phyloP scores from a whole-genome alignment of 495 filamentous ascomycete species.

The Hypoxylon fragiforme region DNA sequence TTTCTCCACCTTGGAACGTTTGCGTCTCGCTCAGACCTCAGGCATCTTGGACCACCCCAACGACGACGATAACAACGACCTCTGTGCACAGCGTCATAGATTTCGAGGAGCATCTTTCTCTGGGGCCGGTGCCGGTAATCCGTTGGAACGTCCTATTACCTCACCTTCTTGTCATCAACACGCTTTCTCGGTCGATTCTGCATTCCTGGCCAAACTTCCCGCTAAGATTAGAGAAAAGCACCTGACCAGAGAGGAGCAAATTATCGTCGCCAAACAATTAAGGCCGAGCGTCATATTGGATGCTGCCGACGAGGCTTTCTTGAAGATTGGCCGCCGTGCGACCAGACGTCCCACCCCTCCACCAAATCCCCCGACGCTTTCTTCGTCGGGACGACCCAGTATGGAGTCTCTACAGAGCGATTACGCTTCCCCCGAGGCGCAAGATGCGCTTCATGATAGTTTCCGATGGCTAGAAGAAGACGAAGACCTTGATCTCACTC shows the following conservation, averaged over 20 bases:
- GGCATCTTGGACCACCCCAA: slow-evolving; percentile 37
- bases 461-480: slow-evolving; percentile 84
- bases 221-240: slow-evolving; percentile 70
- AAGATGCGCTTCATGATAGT: slow-evolving; percentile 61
- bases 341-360: slow-evolving; percentile 42
- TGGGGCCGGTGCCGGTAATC: slow-evolving; percentile 44
- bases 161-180: slow-evolving; percentile 40
- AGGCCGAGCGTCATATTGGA: slow-evolving; percentile 66
- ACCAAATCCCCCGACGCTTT: slow-evolving; percentile 31
- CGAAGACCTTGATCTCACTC: slow-evolving; percentile 70
- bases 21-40: slow-evolving; percentile 61
- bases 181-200: slow-evolving; percentile 60
- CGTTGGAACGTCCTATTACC: slow-evolving; percentile 34
- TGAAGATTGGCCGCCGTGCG: slow-evolving; percentile 50
- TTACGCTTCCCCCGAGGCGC: slow-evolving; percentile 9
- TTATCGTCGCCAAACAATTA: slow-evolving; percentile 59
- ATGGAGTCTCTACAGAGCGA: slow-evolving; percentile 42
- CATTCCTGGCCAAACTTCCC: slow-evolving; percentile 71
- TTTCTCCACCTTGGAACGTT: slow-evolving; percentile 67
- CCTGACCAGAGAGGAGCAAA: slow-evolving; percentile 74
- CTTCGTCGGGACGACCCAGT: slow-evolving; percentile 36
- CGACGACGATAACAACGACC: slow-evolving; percentile 47
- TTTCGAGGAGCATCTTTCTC: slow-evolving; percentile 44
- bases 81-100: slow-evolving; percentile 44
- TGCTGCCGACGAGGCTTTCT: slow-evolving; percentile 69